Base-by-base conservation (phyloP, 2,329 filamentous ascomycete species). In the Penicillium psychrosexuale region DNA sequence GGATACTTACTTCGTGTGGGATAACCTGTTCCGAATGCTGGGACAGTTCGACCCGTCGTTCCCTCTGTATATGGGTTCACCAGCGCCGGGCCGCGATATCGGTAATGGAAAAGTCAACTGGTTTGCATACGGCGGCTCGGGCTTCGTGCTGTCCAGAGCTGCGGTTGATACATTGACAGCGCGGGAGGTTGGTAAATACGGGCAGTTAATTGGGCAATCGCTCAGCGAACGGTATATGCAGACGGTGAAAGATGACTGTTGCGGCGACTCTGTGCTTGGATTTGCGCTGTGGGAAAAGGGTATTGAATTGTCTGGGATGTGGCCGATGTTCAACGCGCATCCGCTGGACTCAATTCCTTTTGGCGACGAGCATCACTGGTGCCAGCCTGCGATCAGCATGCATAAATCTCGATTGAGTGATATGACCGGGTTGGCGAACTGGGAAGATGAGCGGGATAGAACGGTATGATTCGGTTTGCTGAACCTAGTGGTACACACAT, bases 201-300 rank as follows among this genome's bases (percentile, higher is more conserved):
- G 75, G 1, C 69, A 77, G 48, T 78, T 74, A 47, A 58, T 68
- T 8, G 75, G 79, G 7, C 66, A 70, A 1, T 66, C 75, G n/a
- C 57, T 72, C 37, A 72, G 66, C 33, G 64, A 74, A 51, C 71
- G 69, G 55, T 80, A 76, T 70, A 68, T 77, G 43, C 67, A 73
- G 6, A 57, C 75, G 34, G 69, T 80, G 22, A 69, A 69, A 30
- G 61, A 72, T 12, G 81, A 84, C 55, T 82, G 78, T 65, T 82
- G 80, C 47, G 80, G 80, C 6, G 80, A 83, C 51, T 79, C 78
- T 38, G 74, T 82, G 7, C 65, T 82, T 3, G 80, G 80, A 3
- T 79, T 73, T 68, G 75, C 74, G 5, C 60, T 82, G 42, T 73
- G 72, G 57, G 72, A 78, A 38, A 75, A 72, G 19, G 76, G 76